Evolutionary conservation across 2,329 filamentous ascomycete genomes (phyloP).

Genomic region (Aureobasidium sp.): DNA sequence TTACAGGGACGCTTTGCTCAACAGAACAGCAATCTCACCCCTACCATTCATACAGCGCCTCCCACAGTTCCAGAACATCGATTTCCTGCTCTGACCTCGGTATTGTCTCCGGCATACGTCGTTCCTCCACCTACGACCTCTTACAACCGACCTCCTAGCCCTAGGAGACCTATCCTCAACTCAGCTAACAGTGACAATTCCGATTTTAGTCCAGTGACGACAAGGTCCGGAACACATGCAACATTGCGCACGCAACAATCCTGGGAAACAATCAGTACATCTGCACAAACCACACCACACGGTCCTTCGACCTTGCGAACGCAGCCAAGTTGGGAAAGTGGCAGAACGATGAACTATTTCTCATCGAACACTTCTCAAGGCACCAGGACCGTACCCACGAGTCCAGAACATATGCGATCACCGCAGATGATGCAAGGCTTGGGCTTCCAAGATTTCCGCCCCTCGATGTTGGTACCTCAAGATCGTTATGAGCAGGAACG

Average conservation of each 20-base stretch:
- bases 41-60: constrained; percentile 14
- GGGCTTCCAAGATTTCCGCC: neutral
- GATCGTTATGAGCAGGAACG: neutral
- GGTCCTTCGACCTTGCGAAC: constrained; percentile 10
- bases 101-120: constrained; percentile 25
- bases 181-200: constrained; percentile 22
- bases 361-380: neutral
- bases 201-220: constrained; percentile 17
- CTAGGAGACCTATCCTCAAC: constrained; percentile 19
- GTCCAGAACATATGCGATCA: constrained; percentile 1
- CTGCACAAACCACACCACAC: constrained; percentile 8
- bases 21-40: neutral
- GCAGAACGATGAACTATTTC: neutral
- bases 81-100: neutral
- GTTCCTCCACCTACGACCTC: constrained; percentile 28
- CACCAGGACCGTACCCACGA: neutral
- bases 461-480: constrained; percentile 8
- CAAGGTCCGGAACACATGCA: neutral
- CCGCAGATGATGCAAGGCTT: constrained; percentile 4
- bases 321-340: neutral
- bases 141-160: constrained; percentile 15
- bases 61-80: constrained; percentile 4
- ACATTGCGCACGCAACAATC: constrained; percentile 19
- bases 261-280: constrained; percentile 17
- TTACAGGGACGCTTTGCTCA: neutral